phyloP scores from a whole-genome alignment of 148 eudicot species.

The Spergularia bocconei region DNA sequence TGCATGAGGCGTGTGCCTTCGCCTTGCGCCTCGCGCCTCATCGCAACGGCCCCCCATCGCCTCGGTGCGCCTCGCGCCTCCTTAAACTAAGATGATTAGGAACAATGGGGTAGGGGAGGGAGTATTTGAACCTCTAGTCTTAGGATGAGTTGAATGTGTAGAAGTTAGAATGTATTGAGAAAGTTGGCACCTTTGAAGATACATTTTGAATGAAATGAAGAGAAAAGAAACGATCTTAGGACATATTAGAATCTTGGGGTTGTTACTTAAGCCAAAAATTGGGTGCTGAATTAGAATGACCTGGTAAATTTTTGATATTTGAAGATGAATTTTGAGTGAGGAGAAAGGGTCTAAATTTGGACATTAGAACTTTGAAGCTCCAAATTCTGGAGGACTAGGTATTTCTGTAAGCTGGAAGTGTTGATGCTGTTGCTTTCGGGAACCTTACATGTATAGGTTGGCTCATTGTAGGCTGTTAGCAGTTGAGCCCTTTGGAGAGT shows the following conservation, averaged over 20 bases:
- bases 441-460: background rate
- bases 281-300: no score
- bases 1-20: no score
- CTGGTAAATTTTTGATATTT: background rate
- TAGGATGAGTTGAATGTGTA: background rate
- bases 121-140: no score
- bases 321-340: background rate
- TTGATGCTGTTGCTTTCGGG: background rate
- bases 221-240: background rate
- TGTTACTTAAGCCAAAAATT: no score
- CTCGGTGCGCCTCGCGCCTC: no score
- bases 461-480: no score
- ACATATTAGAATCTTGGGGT: background rate
- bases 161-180: background rate
- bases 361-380: background rate
- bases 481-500: background rate
- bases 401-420: background rate
- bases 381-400: background rate
- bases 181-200: slow-evolving; percentile 1
- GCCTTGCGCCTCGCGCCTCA: no score
- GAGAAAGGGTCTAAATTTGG: no score
- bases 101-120: background rate
- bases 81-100: no score
- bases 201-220: background rate
- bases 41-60: no score